Evolutionary conservation across 2,329 filamentous ascomycete genomes (phyloP).

Genomic region (Mycosphaerella sp.): DNA sequence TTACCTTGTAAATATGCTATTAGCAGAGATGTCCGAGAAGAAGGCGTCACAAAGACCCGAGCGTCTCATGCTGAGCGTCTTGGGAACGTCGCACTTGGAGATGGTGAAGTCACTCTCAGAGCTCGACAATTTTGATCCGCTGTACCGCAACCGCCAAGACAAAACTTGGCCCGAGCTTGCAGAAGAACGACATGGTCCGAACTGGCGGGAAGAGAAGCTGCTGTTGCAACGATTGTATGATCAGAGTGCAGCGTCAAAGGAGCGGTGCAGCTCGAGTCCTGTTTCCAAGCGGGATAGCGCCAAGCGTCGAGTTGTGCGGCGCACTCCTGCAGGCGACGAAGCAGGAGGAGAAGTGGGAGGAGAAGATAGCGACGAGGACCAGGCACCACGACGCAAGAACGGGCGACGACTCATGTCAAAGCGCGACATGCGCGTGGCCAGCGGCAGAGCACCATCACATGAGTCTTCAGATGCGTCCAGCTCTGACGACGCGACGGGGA

Average conservation of each 20-base stretch:
- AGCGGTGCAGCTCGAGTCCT: slow-evolving; percentile 32
- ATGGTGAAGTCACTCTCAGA: slow-evolving; percentile 56
- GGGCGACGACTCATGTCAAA: slow-evolving; percentile 33
- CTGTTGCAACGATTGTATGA: slow-evolving; percentile 72
- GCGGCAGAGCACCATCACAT: slow-evolving; percentile 27
- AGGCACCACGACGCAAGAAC: slow-evolving; percentile 29
- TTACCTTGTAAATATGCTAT: slow-evolving; percentile 69
- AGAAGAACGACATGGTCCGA: slow-evolving; percentile 70
- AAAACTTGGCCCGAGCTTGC: slow-evolving; percentile 85
- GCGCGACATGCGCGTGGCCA: slow-evolving; percentile 32
- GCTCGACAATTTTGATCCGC: slow-evolving; percentile 66
- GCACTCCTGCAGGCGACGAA: slow-evolving; percentile 16
- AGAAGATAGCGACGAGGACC: slow-evolving; percentile 21
- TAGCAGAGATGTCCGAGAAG: slow-evolving; percentile 52
- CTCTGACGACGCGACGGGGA: slow-evolving; percentile 20
- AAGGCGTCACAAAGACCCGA: slow-evolving; percentile 62
- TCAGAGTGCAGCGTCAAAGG: slow-evolving; percentile 31
- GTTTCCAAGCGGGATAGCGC: slow-evolving; percentile 30
- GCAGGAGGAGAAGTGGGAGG: not conserved
- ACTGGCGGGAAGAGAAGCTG: slow-evolving; percentile 83
- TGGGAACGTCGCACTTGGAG: slow-evolving; percentile 78
- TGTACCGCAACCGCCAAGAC: slow-evolving; percentile 62
- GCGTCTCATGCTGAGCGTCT: slow-evolving; percentile 89
- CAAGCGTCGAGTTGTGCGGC: slow-evolving; percentile 22
- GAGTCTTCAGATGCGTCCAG: slow-evolving; percentile 26